Conservation (phyloP, 192 early-diverging fungal species). For the Entomortierella lignicola region DNA sequence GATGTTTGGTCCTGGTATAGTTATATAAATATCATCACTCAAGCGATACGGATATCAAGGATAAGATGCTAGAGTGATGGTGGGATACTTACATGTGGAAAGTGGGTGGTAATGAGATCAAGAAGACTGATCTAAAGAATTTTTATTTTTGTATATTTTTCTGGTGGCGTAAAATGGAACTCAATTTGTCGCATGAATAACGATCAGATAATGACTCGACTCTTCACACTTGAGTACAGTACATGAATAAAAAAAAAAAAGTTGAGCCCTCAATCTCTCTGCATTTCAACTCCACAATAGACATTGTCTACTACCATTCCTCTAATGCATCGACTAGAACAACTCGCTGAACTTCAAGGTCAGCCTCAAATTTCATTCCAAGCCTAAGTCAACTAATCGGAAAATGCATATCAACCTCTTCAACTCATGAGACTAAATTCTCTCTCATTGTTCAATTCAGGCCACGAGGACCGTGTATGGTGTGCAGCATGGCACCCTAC, state of each 20-base stretch:
- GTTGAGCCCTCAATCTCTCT: too few species aligned
- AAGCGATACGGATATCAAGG: background rate
- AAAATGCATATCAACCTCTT: background rate
- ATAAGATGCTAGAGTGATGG: background rate
- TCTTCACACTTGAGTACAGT: background rate
- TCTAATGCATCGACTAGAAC: constrained; percentile 62
- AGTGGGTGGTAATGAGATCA: constrained; percentile 7
- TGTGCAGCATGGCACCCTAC: constrained; percentile 87
- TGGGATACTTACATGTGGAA: constrained; percentile 9
- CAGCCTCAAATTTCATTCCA: background rate
- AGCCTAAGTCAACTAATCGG: background rate
- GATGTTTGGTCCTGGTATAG: constrained; percentile 57
- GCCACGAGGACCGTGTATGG: constrained; percentile 90
- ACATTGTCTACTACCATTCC: too few species aligned
- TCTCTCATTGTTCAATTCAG: constrained; percentile 32
- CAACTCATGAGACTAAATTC: background rate
- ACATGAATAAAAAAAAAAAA: too few species aligned
- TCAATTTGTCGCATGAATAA: constrained; percentile 5
- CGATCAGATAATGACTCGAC: constrained; percentile 14
- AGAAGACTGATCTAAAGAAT: background rate
- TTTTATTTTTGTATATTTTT: background rate
- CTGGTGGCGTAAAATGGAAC: background rate
- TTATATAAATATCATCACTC: constrained; percentile 53
- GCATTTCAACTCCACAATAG: background rate
- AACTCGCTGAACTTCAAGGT: constrained; percentile 72